phyloP scores from a whole-genome alignment of 208 protist genomes.

The Novymonas esmeraldas region DNA sequence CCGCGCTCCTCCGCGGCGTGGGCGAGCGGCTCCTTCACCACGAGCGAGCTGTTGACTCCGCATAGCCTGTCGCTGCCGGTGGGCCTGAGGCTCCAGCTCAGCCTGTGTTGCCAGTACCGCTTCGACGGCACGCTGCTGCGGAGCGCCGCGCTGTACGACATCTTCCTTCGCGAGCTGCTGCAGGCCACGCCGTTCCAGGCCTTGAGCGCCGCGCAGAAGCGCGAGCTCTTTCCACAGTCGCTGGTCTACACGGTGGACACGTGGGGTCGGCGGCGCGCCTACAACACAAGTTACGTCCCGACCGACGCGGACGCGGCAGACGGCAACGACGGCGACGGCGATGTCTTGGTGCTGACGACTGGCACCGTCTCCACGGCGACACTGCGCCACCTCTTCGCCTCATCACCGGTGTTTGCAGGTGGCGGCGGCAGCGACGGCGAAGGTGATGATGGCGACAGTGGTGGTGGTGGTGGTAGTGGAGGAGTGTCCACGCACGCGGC shows the following conservation, averaged over 20 bases:
- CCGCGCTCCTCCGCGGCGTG: conserved; percentile 79
- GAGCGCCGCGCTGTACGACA: conserved; percentile 58
- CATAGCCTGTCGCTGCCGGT: conserved; percentile 53
- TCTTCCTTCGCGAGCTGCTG: conserved; percentile 73
- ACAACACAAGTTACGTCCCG: conserved; percentile 37
- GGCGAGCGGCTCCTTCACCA: conserved; percentile 80
- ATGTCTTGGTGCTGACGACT: conserved; percentile 83
- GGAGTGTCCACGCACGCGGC: neutral
- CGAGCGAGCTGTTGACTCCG: conserved; percentile 58
- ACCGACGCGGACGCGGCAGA: conserved; percentile 42
- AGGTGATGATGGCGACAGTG: neutral
- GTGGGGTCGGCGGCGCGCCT: conserved; percentile 27
- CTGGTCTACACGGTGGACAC: conserved; percentile 49
- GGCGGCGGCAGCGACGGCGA: conserved; percentile 1
- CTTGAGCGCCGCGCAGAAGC: conserved; percentile 59
- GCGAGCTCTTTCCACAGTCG: conserved; percentile 63
- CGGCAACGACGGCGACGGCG: conserved; percentile 76
- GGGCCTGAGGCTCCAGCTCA: conserved; percentile 70
- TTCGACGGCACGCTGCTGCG: conserved; percentile 73
- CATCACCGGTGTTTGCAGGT: conserved; percentile 7
- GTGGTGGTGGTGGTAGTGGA: neutral
- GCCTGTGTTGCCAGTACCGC: conserved; percentile 82
- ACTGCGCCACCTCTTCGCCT: conserved; percentile 23
- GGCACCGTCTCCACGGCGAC: conserved; percentile 40
- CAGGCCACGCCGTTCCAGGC: conserved; percentile 82